Percentiles rank a stretch among this genome's conserved stretches.
Conservation (phyloP, 805 yeast species). For the Saccharomycopsis sp. region DNA sequence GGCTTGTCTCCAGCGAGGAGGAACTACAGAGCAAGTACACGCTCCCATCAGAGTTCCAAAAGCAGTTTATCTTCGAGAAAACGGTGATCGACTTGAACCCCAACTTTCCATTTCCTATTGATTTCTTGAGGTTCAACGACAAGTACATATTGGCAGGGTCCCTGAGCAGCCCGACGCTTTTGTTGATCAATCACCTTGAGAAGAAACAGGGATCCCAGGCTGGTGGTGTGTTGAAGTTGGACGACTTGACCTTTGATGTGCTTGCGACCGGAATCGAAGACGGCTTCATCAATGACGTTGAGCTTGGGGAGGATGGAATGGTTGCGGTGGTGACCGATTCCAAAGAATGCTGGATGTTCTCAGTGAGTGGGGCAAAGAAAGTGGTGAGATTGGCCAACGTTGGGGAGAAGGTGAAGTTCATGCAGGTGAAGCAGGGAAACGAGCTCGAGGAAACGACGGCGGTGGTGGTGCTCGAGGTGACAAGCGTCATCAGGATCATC, state of each 20-base stretch:
- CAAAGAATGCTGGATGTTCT: conserved; percentile 1
- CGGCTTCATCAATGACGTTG: conserved; percentile 6
- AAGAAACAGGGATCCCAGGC: background rate
- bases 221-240: background rate
- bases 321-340: conserved; percentile 10
- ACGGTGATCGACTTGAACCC: background rate
- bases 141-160: conserved; percentile 6
- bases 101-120: background rate
- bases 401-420: conserved; percentile 1
- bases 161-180: background rate
- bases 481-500: conserved; percentile 26
- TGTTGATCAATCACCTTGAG: conserved; percentile 4
- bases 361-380: background rate
- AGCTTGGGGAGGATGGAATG: conserved; percentile 7
- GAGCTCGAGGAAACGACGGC: too few relatives aligned
- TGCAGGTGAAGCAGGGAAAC: background rate
- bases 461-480: conserved; percentile 25
- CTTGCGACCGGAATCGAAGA: too few relatives aligned
- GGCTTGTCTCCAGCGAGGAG: too few relatives aligned
- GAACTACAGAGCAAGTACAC: background rate
- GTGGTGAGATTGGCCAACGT: background rate
- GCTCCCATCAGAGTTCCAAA: conserved; percentile 6
- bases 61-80: background rate
- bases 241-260: background rate
- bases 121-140: background rate